Conservation (phyloP, 805 yeast species). For the Nadsonia fulvescens region DNA sequence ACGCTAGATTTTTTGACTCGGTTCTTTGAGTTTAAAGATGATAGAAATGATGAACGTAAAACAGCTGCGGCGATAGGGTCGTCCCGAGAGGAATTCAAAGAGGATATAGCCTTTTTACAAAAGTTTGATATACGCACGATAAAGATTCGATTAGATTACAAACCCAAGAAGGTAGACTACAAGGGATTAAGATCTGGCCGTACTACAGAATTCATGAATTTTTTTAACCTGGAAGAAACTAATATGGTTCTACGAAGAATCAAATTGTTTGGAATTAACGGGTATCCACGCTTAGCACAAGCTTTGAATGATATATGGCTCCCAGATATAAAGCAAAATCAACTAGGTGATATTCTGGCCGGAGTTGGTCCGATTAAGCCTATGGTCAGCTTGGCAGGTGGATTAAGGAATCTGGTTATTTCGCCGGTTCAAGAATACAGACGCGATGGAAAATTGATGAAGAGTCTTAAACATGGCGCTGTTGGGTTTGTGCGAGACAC, state of each 20-base stretch:
- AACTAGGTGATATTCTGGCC: conserved; percentile 59
- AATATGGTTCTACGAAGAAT: conserved; percentile 44
- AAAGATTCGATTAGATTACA: conserved; percentile 63
- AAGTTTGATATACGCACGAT: conserved; percentile 33
- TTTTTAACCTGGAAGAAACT: conserved; percentile 79
- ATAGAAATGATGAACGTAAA: conserved; percentile 26
- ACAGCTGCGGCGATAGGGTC: too few species aligned
- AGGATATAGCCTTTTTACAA: conserved; percentile 42
- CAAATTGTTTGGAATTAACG: conserved; percentile 57
- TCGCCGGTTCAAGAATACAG: conserved; percentile 60
- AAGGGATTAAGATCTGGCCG: conserved; percentile 76
- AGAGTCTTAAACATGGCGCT: conserved; percentile 64
- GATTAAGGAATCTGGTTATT: conserved; percentile 52
- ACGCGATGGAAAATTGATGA: conserved; percentile 49
- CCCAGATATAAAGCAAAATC: conserved; percentile 73
- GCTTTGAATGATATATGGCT: conserved; percentile 59
- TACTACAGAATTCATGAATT: conserved; percentile 70
- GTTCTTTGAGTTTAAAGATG: conserved; percentile 67
- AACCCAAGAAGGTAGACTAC: conserved; percentile 78
- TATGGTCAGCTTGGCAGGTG: conserved; percentile 58
- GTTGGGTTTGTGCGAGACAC: conserved; percentile 57
- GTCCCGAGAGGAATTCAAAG: conserved; percentile 37
- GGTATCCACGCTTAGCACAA: conserved; percentile 41
- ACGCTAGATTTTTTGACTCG: conserved; percentile 69
- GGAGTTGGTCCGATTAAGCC: conserved; percentile 76